Evolutionary conservation across 2,329 filamentous ascomycete species (phyloP), one percentile per base, ranked within the genome.

Genomic region (Orbilia blumenaviensis): DNA sequence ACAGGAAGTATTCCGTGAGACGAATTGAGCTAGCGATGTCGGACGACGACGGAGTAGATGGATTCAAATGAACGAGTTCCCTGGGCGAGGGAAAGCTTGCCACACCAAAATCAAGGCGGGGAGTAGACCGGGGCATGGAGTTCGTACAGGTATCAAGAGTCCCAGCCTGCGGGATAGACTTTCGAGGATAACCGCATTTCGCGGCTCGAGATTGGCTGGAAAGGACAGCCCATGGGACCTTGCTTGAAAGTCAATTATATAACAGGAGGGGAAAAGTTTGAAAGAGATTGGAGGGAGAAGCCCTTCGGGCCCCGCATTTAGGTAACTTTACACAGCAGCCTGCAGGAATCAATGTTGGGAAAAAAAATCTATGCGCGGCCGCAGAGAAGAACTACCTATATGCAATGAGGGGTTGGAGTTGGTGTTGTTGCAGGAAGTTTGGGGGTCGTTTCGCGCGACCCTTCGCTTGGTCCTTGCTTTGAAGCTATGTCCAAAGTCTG

Each of bases 301-400:
- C 44, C 42, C 48, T 38, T 63, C 50, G 42, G 50, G 58, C 72
- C 72, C 72, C 72, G 72, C 72, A 76, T 76, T 60, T 64, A 44
- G 41, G 58, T 67, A 66, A 68, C 63, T 64, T 56, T 60, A 56
- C 63, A 68, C 71, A 68, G 58, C 46, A 64, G 46, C 72, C 44
- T 76, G 64, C 64, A 76, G 48, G 64, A 68, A 69, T 62, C 29
- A 36, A 56, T 71, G 44, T 50, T 71, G 44, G 44, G 61, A 54
- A 46, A 52, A 29, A 52, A 46, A 60, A 34, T 16, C 34, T 67
- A 6, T 27, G 16, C 32, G 29, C 56, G 34, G 69, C 62, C 44
- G 68, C 61, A 73, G 38, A 9, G 29, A 36, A 62, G 27, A 25
- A 52, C 1, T 46, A 42, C 32, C 21, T 36, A 38, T 56, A 56